Percentiles rank a stretch among this genome's conserved stretches.
Conservation (phyloP, 2,329 filamentous ascomycete genomes). For the Alternaria triticimaculans region DNA sequence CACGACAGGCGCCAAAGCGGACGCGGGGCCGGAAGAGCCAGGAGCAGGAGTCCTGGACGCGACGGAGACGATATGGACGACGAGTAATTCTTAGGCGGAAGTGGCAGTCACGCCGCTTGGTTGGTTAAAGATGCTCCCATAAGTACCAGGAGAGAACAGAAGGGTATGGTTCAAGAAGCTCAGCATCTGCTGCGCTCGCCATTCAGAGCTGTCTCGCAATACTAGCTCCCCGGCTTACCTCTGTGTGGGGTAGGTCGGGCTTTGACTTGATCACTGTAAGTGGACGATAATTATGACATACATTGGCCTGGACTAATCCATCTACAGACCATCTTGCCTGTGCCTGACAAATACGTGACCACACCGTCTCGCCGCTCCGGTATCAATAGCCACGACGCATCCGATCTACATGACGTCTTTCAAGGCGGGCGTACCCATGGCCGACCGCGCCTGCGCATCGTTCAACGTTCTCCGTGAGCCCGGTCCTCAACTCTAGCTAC, state of each 20-base stretch:
- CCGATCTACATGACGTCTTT: neutral
- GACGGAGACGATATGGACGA: conserved; percentile 46
- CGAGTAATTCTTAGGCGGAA: neutral
- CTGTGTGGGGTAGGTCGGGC: conserved; percentile 17
- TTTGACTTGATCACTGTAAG: conserved; percentile 22
- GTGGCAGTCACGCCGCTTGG: neutral
- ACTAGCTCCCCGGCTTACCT: conserved; percentile 25
- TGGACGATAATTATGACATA: neutral
- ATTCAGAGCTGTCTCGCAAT: conserved; percentile 1
- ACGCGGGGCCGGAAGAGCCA: conserved; percentile 43
- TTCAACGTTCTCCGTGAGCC: neutral
- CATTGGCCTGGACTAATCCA: neutral
- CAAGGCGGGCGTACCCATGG: neutral
- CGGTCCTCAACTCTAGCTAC: neutral
- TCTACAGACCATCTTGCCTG: neutral
- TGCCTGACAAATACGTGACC: neutral
- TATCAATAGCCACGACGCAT: neutral
- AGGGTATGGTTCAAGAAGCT: neutral
- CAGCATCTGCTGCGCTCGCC: neutral
- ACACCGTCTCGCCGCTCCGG: neutral
- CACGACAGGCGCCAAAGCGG: conserved; percentile 41
- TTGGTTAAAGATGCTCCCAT: neutral
- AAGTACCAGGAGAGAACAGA: neutral
- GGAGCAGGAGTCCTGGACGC: conserved; percentile 54
- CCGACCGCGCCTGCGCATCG: neutral